Conservation (phyloP, 345 rosid species). For the Rhodamnia rubescens region DNA sequence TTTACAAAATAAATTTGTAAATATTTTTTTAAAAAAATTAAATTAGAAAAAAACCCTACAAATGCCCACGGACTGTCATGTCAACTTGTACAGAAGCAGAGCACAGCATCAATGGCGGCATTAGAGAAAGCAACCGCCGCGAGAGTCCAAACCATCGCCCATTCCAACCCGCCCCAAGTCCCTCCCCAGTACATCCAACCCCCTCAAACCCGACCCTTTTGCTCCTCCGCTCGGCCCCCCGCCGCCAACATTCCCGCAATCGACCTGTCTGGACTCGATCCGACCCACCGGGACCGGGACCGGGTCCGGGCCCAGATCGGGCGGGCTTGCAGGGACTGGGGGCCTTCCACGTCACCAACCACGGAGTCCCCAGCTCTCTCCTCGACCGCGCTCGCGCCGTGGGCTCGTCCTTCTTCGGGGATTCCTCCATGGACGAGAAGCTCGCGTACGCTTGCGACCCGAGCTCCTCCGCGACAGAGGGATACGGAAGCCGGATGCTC, state of each 20-base stretch:
- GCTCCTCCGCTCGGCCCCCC: not conserved
- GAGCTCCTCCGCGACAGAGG: slow-evolving; percentile 59
- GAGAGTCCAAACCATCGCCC: slow-evolving; percentile 50
- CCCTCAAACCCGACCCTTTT: slow-evolving; percentile 33
- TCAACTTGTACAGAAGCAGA: not conserved
- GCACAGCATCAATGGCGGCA: not conserved
- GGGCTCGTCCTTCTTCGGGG: slow-evolving; percentile 48
- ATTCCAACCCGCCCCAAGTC: slow-evolving; percentile 31
- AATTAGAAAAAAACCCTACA: too few relatives aligned
- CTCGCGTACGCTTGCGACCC: slow-evolving; percentile 64
- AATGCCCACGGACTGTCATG: too few relatives aligned
- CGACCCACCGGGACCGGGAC: not conserved
- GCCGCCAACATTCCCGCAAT: slow-evolving; percentile 33
- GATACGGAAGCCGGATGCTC: slow-evolving; percentile 80
- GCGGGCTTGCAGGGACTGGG: slow-evolving; percentile 66
- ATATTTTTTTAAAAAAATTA: too few relatives aligned
- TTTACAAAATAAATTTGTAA: too few relatives aligned
- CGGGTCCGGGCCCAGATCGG: slow-evolving; percentile 27
- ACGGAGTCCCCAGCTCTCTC: slow-evolving; percentile 43
- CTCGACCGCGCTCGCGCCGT: slow-evolving; percentile 32
- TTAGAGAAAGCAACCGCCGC: slow-evolving; percentile 12
- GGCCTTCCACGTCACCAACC: slow-evolving; percentile 72
- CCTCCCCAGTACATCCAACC: slow-evolving; percentile 71
- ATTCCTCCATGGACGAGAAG: slow-evolving; percentile 45
- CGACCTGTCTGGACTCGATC: slow-evolving; percentile 23